Evolutionary conservation across 2,329 filamentous ascomycete species (phyloP).

Genomic region (Colletotrichum horii): DNA sequence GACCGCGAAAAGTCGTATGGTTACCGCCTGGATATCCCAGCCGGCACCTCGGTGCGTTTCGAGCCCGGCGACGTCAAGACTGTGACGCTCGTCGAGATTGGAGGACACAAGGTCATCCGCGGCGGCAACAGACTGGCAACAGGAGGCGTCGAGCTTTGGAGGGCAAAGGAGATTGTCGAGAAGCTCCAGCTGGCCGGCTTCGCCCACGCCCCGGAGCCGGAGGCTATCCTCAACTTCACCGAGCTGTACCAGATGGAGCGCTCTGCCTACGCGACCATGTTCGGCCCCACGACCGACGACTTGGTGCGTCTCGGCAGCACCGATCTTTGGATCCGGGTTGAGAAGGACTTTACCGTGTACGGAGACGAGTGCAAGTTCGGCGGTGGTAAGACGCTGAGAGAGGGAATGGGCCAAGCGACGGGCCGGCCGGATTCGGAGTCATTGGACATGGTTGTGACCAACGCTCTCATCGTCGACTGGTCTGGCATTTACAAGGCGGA

Average conservation of each 20-base stretch:
- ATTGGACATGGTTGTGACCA: constrained; percentile 86
- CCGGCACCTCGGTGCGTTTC: constrained; percentile 90
- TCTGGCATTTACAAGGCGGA: constrained; percentile 95
- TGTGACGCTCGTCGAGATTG: constrained; percentile 88
- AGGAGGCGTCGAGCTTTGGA: constrained; percentile 70
- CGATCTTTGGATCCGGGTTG: constrained; percentile 88
- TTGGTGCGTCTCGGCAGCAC: constrained; percentile 81
- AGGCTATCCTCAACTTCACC: constrained; percentile 56
- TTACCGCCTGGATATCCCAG: constrained; percentile 85
- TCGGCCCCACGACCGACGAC: constrained; percentile 90
- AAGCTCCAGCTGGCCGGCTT: constrained; percentile 77
- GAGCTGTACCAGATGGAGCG: constrained; percentile 75
- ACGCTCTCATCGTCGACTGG: constrained; percentile 90
- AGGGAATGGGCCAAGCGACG: constrained; percentile 94
- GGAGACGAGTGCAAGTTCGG: constrained; percentile 97
- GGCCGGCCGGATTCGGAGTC: constrained; percentile 74
- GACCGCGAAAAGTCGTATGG: constrained; percentile 85
- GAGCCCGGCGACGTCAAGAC: constrained; percentile 94
- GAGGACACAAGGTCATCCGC: constrained; percentile 77
- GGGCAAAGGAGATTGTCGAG: constrained; percentile 69
- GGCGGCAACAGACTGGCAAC: constrained; percentile 84
- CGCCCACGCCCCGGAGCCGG: constrained; percentile 74
- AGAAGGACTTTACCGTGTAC: constrained; percentile 82
- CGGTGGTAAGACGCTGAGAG: constrained; percentile 89
- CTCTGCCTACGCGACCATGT: constrained; percentile 84